Evolutionary conservation across 2,329 filamentous ascomycete species (phyloP), one percentile per base, ranked within the genome.

Genomic region (Rhynchosporium secalis): DNA sequence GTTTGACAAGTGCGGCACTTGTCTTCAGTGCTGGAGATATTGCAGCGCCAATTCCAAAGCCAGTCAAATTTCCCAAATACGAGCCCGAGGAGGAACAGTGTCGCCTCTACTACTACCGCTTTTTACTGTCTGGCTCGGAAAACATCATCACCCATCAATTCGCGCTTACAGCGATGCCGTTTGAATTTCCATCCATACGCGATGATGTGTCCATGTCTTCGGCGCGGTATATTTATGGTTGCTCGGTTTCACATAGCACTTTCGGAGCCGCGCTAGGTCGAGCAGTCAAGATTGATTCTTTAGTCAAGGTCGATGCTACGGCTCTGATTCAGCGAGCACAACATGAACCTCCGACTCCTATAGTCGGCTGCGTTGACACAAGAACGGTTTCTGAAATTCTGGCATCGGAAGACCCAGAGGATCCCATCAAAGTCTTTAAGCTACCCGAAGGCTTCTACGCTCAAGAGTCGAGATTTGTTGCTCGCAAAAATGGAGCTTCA

Each of bases 81-180:
- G 74, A 74, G 28, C 13, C 60, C 1, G 86, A 89, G 64, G 81
- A 86, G 66, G 85, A 88, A 51, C 85, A 90, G 72, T 90, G 87
- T 63, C 81, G 87, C 4, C 77, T 91, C 0, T 90, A 90, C 73
- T 89, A 89, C 70, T 90, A 89, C 70, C 78, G 79, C 43, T 90
- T 90, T 69, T 75, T 78, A 1, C 73, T 88, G 1, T 60, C 70
- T 0, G 63, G 71, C 3, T 52, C 69, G 0, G 68, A 69, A 3
- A 71, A 72, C 38, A 59, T 33, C 0, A 87, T 90, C 47, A 78
- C 77, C 0, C 79, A 87, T 52, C 85, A 90, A 67, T 89, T 86
- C 77, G 86, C 85, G 0, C 76, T 91, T 0, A 81, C 84, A 0
- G 79, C 83, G 1, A 84, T 90, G 47, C 82, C 86, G 0, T 87